Conservation (phyloP, 208 protist species). For the Leishmania arabica region DNA sequence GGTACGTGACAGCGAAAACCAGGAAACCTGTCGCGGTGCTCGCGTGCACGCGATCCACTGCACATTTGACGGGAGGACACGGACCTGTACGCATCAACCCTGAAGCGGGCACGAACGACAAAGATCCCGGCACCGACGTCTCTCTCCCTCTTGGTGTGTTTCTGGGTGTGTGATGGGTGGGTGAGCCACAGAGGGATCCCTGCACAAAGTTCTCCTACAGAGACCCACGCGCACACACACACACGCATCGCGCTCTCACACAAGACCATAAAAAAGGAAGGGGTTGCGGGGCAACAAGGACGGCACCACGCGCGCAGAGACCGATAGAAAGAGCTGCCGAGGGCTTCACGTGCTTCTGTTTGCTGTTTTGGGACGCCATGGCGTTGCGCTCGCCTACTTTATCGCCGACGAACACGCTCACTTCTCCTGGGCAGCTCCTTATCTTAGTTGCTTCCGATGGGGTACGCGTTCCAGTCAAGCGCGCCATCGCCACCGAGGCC, state of each 20-base stretch:
- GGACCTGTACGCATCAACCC: too few species aligned
- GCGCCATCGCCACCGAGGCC: constrained; percentile 74
- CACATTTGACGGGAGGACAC: neutral
- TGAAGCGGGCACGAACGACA: neutral
- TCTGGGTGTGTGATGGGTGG: neutral
- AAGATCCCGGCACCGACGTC: neutral
- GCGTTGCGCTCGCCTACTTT: constrained; percentile 6
- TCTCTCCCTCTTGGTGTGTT: constrained; percentile 2
- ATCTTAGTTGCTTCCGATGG: constrained; percentile 76
- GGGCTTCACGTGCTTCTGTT: too few species aligned
- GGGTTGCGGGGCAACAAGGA: neutral
- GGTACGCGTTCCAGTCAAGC: constrained; percentile 50
- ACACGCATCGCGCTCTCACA: neutral
- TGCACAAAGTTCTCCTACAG: neutral
- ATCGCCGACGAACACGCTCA: neutral
- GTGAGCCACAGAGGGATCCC: neutral
- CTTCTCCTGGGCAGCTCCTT: constrained; percentile 38
- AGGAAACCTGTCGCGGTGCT: neutral
- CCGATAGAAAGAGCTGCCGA: too few species aligned
- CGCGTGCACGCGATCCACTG: neutral
- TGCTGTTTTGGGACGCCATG: neutral
- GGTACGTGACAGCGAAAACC: neutral
- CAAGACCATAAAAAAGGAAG: neutral
- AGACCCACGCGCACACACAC: too few species aligned
- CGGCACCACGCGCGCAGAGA: too few species aligned